Conservation (phyloP, 371 early-diverging fungal species). For the Mucor sp. region DNA sequence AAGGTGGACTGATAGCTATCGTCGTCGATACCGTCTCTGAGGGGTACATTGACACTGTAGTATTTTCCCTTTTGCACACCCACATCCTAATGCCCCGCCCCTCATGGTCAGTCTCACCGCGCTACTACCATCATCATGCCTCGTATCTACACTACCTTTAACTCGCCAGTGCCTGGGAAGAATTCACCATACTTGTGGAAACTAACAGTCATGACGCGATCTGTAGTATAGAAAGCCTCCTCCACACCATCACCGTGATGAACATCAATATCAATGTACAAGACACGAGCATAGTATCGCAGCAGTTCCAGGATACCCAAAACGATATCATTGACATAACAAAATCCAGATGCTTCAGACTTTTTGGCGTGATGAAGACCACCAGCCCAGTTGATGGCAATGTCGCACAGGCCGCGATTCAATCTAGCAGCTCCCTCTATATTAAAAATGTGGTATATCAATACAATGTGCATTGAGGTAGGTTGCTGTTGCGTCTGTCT, state of each 20-base stretch:
- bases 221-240: slow-evolving; percentile 97
- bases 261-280: slow-evolving; percentile 97
- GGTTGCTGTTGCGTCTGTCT: neutral
- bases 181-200: slow-evolving; percentile 98
- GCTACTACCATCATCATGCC: no score
- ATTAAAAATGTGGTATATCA: neutral
- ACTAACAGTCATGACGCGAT: slow-evolving; percentile 95
- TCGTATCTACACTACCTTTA: no score
- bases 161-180: slow-evolving; percentile 94
- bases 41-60: slow-evolving; percentile 84
- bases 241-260: slow-evolving; percentile 99
- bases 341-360: slow-evolving; percentile 93
- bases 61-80: slow-evolving; percentile 66
- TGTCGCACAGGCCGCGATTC: slow-evolving; percentile 85
- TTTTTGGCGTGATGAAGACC: slow-evolving; percentile 98
- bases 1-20: slow-evolving; percentile 89
- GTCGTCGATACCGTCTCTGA: slow-evolving; percentile 96
- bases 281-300: slow-evolving; percentile 80
- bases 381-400: slow-evolving; percentile 97
- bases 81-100: slow-evolving; percentile 72
- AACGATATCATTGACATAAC: slow-evolving; percentile 98
- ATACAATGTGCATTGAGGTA: neutral
- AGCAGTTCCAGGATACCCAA: slow-evolving; percentile 50
- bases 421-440: slow-evolving; percentile 80
- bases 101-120: no score